Evolutionary conservation across 176 grass and related monocot genomes (phyloP).

Genomic region (Oryza officinalis): DNA sequence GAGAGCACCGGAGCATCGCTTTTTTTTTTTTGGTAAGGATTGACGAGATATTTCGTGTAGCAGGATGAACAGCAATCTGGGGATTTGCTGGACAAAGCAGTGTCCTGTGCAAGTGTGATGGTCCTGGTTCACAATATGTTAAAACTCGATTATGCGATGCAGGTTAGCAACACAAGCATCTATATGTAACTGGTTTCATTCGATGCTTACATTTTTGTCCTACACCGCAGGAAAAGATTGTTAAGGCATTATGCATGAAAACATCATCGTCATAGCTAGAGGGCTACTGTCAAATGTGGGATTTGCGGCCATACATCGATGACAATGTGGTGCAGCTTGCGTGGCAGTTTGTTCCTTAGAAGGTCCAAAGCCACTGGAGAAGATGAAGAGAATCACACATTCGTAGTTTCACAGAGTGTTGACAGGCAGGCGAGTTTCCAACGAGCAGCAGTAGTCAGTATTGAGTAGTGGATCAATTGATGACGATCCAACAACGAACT

Average conservation of each 20-base stretch:
- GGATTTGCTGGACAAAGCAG: conserved; percentile 34
- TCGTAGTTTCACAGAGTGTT: neutral
- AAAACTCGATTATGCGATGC: conserved; percentile 58
- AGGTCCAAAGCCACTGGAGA: neutral
- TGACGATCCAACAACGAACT: neutral
- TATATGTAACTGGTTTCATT: neutral
- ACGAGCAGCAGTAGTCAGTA: neutral
- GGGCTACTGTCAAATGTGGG: conserved; percentile 56
- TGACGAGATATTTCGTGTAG: neutral
- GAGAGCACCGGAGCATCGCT: no score
- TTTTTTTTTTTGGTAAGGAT: no score
- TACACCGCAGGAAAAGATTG: neutral
- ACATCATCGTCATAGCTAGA: conserved; percentile 50
- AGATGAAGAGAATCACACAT: neutral
- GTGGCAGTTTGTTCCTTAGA: conserved; percentile 40
- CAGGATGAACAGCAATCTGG: conserved; percentile 43
- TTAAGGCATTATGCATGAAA: conserved; percentile 29
- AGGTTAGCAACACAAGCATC: conserved; percentile 35
- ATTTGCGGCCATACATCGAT: conserved; percentile 53
- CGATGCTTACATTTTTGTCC: neutral
- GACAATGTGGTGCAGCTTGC: conserved; percentile 42
- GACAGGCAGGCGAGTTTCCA: neutral
- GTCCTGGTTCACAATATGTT: conserved; percentile 49
- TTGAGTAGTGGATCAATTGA: neutral
- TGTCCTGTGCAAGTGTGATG: conserved; percentile 35